A percentile compares a stretch with the other conserved stretches of the same genome.
Conservation (phyloP, 2,329 filamentous ascomycete genomes). For the Arthrobotrys megalospora region DNA sequence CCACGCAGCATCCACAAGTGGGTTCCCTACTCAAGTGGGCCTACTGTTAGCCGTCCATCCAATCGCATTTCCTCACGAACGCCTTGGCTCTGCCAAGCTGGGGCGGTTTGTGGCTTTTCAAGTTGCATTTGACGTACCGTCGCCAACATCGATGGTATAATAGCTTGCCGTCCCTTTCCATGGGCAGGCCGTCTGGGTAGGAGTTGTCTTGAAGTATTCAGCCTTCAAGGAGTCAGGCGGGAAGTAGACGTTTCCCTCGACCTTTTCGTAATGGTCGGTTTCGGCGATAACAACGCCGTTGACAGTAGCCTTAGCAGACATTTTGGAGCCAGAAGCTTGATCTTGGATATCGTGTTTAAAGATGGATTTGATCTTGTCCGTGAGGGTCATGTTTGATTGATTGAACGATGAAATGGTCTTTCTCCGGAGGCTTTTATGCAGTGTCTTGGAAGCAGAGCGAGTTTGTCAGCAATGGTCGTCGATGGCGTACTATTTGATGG, state of each 20-base stretch:
- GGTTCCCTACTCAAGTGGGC: conserved; percentile 14
- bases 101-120: conserved; percentile 14
- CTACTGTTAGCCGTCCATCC: conserved; percentile 27
- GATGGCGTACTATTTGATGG: conserved; percentile 39
- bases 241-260: conserved; percentile 71
- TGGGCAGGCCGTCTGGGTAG: conserved; percentile 68
- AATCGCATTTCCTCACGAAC: conserved; percentile 8
- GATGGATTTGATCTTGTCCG: conserved; percentile 48
- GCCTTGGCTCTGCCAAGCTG: conserved; percentile 31
- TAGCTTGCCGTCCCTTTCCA: conserved; percentile 71
- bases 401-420: conserved; percentile 9
- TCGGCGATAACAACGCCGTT: conserved; percentile 69
- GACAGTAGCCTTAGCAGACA: conserved; percentile 68
- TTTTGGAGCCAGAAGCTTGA: conserved; percentile 43
- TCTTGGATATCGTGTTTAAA: conserved; percentile 45
- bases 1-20: conserved; percentile 69
- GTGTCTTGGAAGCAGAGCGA: background rate
- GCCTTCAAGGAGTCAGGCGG: conserved; percentile 68
- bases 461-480: conserved; percentile 48
- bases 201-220: conserved; percentile 68
- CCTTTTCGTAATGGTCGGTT: conserved; percentile 69
- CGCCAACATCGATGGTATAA: conserved; percentile 68
- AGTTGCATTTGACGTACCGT: conserved; percentile 38
- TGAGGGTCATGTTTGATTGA: conserved; percentile 39
- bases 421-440: conserved; percentile 11